These are phyloP conservation scores for Talaromyces atroroseus DNA, from an alignment of 2,329 filamentous ascomycete genomes.

Conservation along the genomic window DNA sequence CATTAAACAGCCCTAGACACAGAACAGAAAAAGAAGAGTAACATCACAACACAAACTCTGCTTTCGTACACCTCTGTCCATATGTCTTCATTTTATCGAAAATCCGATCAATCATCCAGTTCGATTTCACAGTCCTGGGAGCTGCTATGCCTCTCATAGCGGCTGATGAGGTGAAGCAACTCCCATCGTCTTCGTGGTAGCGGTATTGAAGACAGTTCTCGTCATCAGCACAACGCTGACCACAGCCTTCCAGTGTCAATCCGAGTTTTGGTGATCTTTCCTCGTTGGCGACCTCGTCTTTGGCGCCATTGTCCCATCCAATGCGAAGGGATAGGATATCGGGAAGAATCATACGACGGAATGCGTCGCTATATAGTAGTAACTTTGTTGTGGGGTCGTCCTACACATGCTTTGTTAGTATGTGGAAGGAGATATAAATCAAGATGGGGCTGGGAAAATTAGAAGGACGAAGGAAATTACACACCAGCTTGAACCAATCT, in stretches of 20 bases:
- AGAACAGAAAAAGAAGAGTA: neutral
- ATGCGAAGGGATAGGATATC: slow-evolving; percentile 23
- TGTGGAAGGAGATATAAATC: no score
- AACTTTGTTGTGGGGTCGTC: slow-evolving; percentile 8
- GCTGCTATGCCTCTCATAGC: slow-evolving; percentile 24
- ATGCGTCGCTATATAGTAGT: slow-evolving; percentile 32
- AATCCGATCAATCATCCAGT: slow-evolving; percentile 28
- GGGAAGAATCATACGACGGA: slow-evolving; percentile 31
- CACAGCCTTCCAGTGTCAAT: slow-evolving; percentile 27
- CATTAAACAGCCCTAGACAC: no score
- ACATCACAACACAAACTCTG: neutral
- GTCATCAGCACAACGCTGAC: slow-evolving; percentile 21
- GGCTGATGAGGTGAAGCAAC: slow-evolving; percentile 25
- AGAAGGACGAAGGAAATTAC: neutral
- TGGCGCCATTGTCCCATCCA: slow-evolving; percentile 32
- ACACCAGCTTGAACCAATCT: slow-evolving; percentile 56
- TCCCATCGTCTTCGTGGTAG: slow-evolving; percentile 8
- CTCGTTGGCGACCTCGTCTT: slow-evolving; percentile 21
- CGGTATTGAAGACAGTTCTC: slow-evolving; percentile 26
- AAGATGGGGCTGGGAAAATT: neutral
- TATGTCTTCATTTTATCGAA: neutral
- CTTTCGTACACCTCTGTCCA: neutral
- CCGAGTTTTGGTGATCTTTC: neutral
- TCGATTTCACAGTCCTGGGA: slow-evolving; percentile 21
- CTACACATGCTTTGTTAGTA: neutral